These are phyloP conservation scores for Balamuthia mandrillaris DNA, from an alignment of 208 protist species.

Conservation along the genomic window DNA sequence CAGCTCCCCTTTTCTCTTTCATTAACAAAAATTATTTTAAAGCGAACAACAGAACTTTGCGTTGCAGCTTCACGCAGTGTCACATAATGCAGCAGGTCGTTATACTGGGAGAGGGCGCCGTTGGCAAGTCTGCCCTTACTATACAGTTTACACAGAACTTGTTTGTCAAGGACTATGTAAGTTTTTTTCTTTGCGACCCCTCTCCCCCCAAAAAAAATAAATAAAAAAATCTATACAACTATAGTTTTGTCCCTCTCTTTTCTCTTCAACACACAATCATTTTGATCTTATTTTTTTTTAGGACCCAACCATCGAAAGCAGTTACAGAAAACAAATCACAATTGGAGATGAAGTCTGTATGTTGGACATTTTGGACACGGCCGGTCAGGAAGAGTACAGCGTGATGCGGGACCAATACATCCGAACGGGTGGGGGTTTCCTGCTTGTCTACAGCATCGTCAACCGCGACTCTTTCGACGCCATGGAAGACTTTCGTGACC, in stretches of 20 bases:
- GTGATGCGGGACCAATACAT: constrained; percentile 74
- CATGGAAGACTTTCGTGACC: constrained; percentile 66
- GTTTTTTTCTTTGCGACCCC: too few species aligned
- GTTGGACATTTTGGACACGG: constrained; percentile 73
- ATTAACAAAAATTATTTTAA: too few species aligned
- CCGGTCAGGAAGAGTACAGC: constrained; percentile 73
- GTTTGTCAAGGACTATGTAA: too few species aligned
- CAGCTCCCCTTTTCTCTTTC: too few species aligned
- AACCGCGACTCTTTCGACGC: constrained; percentile 70
- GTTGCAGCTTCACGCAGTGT: too few species aligned
- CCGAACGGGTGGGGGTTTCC: constrained; percentile 62
- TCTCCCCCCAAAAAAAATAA: too few species aligned
- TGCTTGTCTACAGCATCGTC: constrained; percentile 69
- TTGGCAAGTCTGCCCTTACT: neutral
- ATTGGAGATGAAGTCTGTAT: neutral
- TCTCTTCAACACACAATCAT: neutral
- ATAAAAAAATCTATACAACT: too few species aligned
- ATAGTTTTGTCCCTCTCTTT: neutral
- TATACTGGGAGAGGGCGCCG: neutral
- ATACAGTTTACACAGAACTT: neutral
- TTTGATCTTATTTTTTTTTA: constrained; percentile 54
- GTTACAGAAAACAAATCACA: constrained; percentile 29
- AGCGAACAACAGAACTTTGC: too few species aligned
- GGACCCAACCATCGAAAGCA: constrained; percentile 65
- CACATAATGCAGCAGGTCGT: too few species aligned